Evolutionary conservation across 2,329 filamentous ascomycete species (phyloP).

Genomic region (Xylaria sp.): DNA sequence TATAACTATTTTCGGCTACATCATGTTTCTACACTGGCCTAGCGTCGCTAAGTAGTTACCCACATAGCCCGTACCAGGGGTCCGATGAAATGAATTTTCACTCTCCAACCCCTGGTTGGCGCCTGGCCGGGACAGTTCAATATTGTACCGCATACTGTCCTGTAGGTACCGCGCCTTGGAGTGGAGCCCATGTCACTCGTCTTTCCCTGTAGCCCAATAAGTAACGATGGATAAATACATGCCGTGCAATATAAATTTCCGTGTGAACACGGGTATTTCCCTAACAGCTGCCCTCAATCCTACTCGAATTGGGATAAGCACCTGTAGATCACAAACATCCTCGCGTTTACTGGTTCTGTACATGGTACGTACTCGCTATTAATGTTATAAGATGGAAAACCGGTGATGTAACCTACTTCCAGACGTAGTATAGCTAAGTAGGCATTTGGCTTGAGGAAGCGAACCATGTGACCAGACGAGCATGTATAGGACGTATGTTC

Average conservation of each 20-base stretch:
- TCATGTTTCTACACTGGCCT: conserved; percentile 22
- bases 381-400: conserved; percentile 12
- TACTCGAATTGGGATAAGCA: conserved; percentile 23
- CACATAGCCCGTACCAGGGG: conserved; percentile 18
- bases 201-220: conserved; percentile 27
- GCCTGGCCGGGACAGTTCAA: conserved; percentile 2
- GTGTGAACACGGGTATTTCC: conserved; percentile 14
- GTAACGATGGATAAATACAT: conserved; percentile 24
- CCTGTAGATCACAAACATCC: conserved; percentile 24
- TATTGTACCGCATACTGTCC: conserved; percentile 1
- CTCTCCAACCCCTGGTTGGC: conserved; percentile 22
- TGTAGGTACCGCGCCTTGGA: conserved; percentile 21
- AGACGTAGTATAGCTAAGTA: background rate
- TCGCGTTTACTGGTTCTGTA: conserved; percentile 10
- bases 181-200: conserved; percentile 31
- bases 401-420: conserved; percentile 32
- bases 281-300: conserved; percentile 19
- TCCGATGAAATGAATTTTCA: conserved; percentile 42
- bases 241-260: background rate
- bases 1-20: conserved; percentile 39
- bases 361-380: background rate
- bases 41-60: background rate
- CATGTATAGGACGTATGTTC: conserved; percentile 20
- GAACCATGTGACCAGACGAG: conserved; percentile 29
- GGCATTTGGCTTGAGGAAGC: conserved; percentile 8